Base-by-base conservation (phyloP, 306 rosid genomes). In the Prunus campanulata region DNA sequence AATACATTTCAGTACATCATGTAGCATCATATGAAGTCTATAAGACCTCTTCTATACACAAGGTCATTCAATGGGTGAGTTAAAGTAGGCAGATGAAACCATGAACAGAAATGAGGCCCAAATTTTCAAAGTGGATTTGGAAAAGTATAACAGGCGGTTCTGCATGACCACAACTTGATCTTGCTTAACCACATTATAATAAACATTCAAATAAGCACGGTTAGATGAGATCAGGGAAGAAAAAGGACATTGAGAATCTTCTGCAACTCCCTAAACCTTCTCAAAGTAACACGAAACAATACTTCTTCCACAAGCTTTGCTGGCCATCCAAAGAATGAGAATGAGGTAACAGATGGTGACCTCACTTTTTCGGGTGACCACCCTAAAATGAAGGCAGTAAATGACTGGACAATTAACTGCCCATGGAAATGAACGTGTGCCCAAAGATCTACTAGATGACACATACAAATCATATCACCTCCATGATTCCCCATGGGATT, bases 301-400 rank as follows among this genome's bases (percentile, higher is more conserved):
- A 60, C 13, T 74, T 15, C 32, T 25, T 61, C n/a, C n/a, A 47
- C 70, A 61, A 74, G 59, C n/a, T 18, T 27, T 3, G 47, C 22
- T 27, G 27, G 6, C 25, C 62, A 56, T 52, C 19, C 77, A 65
- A 50, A 47, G 32, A 20, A 55, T 73, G 52, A 47, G 48, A 20
- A 55, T 73, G 52, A 66, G 70, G 35, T 55, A 56, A 29, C 64
- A 66, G 13, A 8, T 11, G 77, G 72, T 52, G 70, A 24, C 64
- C 83, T 44, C 52, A 30, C 52, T 66, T 51, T 63, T 42, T 66
- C 52, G 46, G 39, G 48, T 22, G 14, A 27, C 20, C 20, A 14
- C 11, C 73, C 27, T 29, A 25, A 56, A 30, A 65, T 9, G 20
- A 66, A 49, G 13, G 47, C 46, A 35, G 48, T 54, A 12, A 32